phyloP scores from a whole-genome alignment of 805 yeast species.

The Candida ascalaphidarum region DNA sequence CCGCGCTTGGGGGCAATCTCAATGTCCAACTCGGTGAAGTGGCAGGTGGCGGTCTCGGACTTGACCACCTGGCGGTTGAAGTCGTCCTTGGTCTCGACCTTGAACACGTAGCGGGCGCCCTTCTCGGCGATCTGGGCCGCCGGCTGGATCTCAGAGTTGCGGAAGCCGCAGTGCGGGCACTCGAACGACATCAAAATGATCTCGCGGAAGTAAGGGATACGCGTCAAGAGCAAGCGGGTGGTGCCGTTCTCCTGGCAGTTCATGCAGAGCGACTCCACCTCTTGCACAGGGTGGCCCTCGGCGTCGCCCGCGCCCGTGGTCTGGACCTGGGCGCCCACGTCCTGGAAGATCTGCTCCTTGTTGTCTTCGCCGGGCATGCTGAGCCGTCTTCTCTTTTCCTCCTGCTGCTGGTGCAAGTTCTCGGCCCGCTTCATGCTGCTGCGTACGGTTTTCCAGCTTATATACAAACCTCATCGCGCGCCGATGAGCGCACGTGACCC shows the following conservation, averaged over 20 bases:
- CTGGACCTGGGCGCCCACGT: too few relatives aligned
- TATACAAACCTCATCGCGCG: too few relatives aligned
- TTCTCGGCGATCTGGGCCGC: slow-evolving; percentile 87
- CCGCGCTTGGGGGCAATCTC: slow-evolving; percentile 96
- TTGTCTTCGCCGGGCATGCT: too few relatives aligned
- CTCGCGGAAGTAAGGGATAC: slow-evolving; percentile 87
- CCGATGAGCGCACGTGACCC: too few relatives aligned
- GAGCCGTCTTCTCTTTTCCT: too few relatives aligned
- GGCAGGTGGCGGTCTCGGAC: slow-evolving; percentile 76
- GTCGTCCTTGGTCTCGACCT: slow-evolving; percentile 61
- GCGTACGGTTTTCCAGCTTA: too few relatives aligned
- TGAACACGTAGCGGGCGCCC: slow-evolving; percentile 67
- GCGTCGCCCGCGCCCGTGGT: slow-evolving; percentile 72
- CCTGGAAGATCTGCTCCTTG: too few relatives aligned
- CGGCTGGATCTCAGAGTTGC: slow-evolving; percentile 91
- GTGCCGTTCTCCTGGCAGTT: slow-evolving; percentile 82
- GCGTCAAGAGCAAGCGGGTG: slow-evolving; percentile 76
- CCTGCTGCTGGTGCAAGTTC: too few relatives aligned
- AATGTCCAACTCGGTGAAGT: slow-evolving; percentile 75
- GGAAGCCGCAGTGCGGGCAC: slow-evolving; percentile 91
- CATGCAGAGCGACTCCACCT: slow-evolving; percentile 92
- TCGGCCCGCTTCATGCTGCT: too few relatives aligned
- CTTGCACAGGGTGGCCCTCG: slow-evolving; percentile 92
- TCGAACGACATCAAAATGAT: slow-evolving; percentile 89
- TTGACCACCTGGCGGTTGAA: slow-evolving; percentile 88